Evolutionary conservation across 2,329 filamentous ascomycete genomes (phyloP), one percentile per base, ranked within the genome.

Genomic region (Fusarium armeniacum): DNA sequence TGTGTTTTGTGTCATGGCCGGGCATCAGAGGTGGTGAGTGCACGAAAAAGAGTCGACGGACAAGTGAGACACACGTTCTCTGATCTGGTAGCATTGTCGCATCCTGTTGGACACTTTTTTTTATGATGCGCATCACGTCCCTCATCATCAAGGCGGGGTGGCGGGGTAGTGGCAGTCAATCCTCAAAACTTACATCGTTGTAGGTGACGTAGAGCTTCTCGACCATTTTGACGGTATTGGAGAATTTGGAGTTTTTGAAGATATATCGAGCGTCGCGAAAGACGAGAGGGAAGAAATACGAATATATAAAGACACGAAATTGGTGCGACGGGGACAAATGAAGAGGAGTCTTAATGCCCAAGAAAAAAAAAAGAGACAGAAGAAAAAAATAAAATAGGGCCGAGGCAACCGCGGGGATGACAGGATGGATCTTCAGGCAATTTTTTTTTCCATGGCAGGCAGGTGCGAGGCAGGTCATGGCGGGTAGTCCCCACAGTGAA

Each of bases 181-280:
- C 51, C 89, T 81, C 84, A 94, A 93, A 93, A 89, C 89, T 81
- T 84, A 94, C 93, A 89, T 96, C 89, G 81, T 97, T 97, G 83
- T 97, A 97, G 75, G 93, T 96, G 79, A 96, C 90, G 84, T 95
- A 97, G 80, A 94, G 81, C 81, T 97, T 97, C 81, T 95, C 86
- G 72, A 92, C 87, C 91, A 94, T 94, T 65, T 84, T 91, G 82
- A 76, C 68, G 70, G 57, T 59, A 63, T 62, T 61, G 49, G 33
- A 22, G 36, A 44, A 51, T 41, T 46, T 30, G 49, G 1, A 22
- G n/a, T 41, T 28, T n/a, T 16, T 36, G 41, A 33, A 45, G 50
- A 55, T 67, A 66, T 70, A 47, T 56, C 32, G 52, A 57, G 30
- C 67, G 69, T 66, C 61, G 67, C 58, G 26, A 49, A 20, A 40